Evolutionary conservation across 345 rosid species (phyloP).

Genomic region (Citrus inodora): DNA sequence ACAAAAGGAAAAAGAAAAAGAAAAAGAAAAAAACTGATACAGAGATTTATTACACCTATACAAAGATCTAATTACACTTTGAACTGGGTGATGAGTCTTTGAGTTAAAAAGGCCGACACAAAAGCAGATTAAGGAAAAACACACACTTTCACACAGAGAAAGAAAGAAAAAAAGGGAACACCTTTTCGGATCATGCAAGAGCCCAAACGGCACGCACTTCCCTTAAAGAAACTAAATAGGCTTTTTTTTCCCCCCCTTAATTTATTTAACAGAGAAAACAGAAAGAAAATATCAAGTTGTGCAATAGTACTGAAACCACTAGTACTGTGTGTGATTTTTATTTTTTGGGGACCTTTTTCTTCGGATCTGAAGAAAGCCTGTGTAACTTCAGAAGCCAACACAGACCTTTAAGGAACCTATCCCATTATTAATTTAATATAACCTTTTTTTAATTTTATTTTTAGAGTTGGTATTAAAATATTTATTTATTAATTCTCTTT

Average conservation of each 20-base stretch:
- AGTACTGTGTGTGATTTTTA: neutral
- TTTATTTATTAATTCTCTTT: constrained; percentile 24
- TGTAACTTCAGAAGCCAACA: constrained; percentile 54
- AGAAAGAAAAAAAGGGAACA: constrained; percentile 1
- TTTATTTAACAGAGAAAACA: constrained; percentile 5
- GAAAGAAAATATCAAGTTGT: constrained; percentile 1
- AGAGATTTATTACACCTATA: neutral
- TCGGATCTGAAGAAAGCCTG: constrained; percentile 57
- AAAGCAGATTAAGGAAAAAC: constrained; percentile 31
- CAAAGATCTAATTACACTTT: no score
- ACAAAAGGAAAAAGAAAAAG: neutral
- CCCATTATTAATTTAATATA: constrained; percentile 3
- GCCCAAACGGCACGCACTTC: constrained; percentile 38
- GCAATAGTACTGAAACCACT: neutral
- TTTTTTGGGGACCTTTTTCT: constrained; percentile 39
- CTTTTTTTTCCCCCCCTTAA: neutral
- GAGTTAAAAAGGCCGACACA: constrained; percentile 38
- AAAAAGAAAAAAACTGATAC: no score
- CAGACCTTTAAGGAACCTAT: constrained; percentile 49
- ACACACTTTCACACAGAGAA: neutral
- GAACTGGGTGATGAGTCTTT: constrained; percentile 23
- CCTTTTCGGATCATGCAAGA: constrained; percentile 45
- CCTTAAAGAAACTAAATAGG: constrained; percentile 16
- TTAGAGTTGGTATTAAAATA: constrained; percentile 18
- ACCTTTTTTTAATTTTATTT: neutral